A percentile compares a stretch with the other conserved stretches of the same genome.
Conservation (phyloP, 1,284 basidiomycete species). For the Papiliotrema terrestris region DNA sequence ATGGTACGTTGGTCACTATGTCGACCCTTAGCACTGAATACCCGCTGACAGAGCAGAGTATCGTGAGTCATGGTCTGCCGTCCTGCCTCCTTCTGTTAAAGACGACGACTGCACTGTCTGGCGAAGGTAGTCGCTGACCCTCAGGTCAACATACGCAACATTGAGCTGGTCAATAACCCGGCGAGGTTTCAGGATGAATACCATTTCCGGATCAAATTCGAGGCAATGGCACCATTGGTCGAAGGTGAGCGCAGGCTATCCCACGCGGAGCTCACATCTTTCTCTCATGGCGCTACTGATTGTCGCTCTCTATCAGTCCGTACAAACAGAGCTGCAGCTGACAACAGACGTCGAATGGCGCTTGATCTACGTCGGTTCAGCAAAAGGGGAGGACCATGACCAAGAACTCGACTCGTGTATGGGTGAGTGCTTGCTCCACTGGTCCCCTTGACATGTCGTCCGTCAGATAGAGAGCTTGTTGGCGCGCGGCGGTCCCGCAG, state of each 20-base stretch:
- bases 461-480: too few species aligned
- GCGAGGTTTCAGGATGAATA: slow-evolving; percentile 88
- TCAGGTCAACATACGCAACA: slow-evolving; percentile 52
- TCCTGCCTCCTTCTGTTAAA: too few species aligned
- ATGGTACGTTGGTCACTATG: too few species aligned
- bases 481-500: too few species aligned
- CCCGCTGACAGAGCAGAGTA: too few species aligned
- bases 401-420: slow-evolving; percentile 95
- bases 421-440: slow-evolving; percentile 47
- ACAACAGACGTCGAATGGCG: slow-evolving; percentile 92
- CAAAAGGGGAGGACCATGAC: slow-evolving; percentile 84
- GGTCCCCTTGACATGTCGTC: neutral
- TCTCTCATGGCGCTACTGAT: too few species aligned
- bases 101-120: too few species aligned
- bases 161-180: slow-evolving; percentile 85
- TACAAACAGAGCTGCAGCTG: slow-evolving; percentile 2
- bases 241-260: slow-evolving; percentile 63
- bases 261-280: neutral
- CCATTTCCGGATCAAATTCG: slow-evolving; percentile 93
- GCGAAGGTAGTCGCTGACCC: too few species aligned
- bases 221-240: slow-evolving; percentile 87
- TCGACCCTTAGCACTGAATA: too few species aligned
- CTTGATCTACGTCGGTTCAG: slow-evolving; percentile 94
- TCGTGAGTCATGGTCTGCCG: too few species aligned
- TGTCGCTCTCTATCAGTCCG: too few species aligned